Conservation (phyloP, 129 eudicot species). For the Artemisia annua region DNA sequence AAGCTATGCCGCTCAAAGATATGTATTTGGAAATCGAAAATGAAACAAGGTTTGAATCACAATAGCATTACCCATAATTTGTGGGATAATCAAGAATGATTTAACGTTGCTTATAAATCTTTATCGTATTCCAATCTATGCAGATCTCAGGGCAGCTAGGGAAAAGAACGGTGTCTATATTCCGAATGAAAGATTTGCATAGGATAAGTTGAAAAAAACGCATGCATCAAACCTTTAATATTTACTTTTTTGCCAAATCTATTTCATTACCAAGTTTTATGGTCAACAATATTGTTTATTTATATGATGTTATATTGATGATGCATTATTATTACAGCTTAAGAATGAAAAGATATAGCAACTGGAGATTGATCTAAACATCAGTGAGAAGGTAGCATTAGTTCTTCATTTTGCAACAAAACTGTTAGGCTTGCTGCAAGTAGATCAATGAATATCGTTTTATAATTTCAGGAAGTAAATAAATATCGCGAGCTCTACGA, state of each 20-base stretch:
- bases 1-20: conserved; percentile 76
- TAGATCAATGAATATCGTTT: background rate
- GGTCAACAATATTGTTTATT: no score
- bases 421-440: no score
- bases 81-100: background rate
- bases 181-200: no score
- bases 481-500: conserved; percentile 64
- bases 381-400: conserved; percentile 57
- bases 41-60: conserved; percentile 71
- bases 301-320: no score
- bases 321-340: background rate
- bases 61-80: conserved; percentile 10
- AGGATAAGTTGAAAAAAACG: no score
- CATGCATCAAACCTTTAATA: no score
- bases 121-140: conserved; percentile 1
- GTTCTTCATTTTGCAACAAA: background rate
- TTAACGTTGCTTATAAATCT: background rate
- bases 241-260: no score
- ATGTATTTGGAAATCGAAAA: conserved; percentile 76
- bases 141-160: no score
- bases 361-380: conserved; percentile 62
- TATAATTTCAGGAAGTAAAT: conserved; percentile 49
- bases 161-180: no score
- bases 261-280: no score
- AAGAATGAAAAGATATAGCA: conserved; percentile 76